These are phyloP conservation scores for Tolypocladium capitatum DNA, from an alignment of 2,329 filamentous ascomycete species.

Conservation along the genomic window DNA sequence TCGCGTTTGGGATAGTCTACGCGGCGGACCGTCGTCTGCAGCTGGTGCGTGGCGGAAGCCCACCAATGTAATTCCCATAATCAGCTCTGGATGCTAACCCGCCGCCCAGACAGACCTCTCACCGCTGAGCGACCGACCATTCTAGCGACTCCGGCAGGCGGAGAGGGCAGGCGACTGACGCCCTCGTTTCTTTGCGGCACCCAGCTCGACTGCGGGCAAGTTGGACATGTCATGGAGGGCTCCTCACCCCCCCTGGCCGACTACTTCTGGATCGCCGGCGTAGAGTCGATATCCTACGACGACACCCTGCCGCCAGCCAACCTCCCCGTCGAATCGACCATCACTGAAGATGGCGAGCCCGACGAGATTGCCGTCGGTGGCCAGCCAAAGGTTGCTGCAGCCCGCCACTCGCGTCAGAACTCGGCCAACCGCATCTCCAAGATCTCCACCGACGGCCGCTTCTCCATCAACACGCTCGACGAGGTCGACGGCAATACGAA, in stretches of 20 bases:
- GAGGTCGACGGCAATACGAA: slow-evolving; percentile 43
- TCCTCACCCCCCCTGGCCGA: slow-evolving; percentile 55
- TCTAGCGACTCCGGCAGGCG: background rate
- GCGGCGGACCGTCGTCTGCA: background rate
- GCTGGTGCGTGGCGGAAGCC: slow-evolving; percentile 1
- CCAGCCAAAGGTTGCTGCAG: slow-evolving; percentile 16
- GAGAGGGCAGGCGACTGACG: background rate
- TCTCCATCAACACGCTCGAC: slow-evolving; percentile 42
- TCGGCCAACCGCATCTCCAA: slow-evolving; percentile 47
- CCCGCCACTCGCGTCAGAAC: slow-evolving; percentile 48
- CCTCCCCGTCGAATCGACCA: slow-evolving; percentile 39
- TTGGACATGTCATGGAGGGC: slow-evolving; percentile 42
- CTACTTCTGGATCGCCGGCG: slow-evolving; percentile 64
- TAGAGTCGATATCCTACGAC: slow-evolving; percentile 54
- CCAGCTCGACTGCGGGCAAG: slow-evolving; percentile 11
- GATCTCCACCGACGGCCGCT: slow-evolving; percentile 33
- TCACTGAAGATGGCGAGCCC: slow-evolving; percentile 48
- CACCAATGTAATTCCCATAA: background rate
- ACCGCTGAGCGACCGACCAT: background rate
- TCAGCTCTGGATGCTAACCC: background rate
- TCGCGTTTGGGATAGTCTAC: background rate
- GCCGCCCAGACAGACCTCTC: background rate
- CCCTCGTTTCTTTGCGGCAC: background rate
- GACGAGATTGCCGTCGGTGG: slow-evolving; percentile 25
- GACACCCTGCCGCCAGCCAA: slow-evolving; percentile 28